A percentile compares a stretch with the other conserved stretches of the same genome.
These are phyloP conservation scores for Cynara cardunculus DNA, from an alignment of 129 eudicot species.

Conservation along the genomic window DNA sequence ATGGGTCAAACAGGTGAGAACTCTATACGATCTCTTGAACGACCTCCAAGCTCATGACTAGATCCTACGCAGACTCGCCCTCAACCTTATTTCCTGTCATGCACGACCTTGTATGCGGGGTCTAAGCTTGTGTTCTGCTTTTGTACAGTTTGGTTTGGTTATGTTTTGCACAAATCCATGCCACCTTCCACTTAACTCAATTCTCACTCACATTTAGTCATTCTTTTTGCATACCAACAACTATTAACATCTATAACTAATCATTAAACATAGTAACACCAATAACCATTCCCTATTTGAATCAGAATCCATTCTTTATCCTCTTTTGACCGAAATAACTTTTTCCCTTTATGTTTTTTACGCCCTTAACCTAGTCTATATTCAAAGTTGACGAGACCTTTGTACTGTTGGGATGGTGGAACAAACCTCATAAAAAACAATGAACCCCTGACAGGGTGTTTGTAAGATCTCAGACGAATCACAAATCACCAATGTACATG, in stretches of 20 bases:
- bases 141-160: background rate
- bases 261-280: background rate
- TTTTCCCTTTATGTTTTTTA: background rate
- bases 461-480: background rate
- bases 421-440: background rate
- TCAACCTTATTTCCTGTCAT: background rate
- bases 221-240: background rate
- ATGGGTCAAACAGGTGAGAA: background rate
- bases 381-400: background rate
- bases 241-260: background rate
- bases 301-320: background rate
- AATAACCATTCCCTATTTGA: background rate
- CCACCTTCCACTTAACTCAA: background rate
- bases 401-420: background rate
- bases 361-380: background rate
- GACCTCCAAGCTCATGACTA: background rate
- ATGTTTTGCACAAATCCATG: background rate
- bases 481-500: background rate
- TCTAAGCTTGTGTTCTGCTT: background rate
- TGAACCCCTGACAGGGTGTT: background rate
- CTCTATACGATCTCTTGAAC: background rate
- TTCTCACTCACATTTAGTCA: background rate
- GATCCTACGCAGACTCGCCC: background rate
- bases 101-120: background rate
- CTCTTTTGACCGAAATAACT: background rate